Conservation (phyloP, 2,329 filamentous ascomycete genomes). For the Clonostachys chloroleuca region DNA sequence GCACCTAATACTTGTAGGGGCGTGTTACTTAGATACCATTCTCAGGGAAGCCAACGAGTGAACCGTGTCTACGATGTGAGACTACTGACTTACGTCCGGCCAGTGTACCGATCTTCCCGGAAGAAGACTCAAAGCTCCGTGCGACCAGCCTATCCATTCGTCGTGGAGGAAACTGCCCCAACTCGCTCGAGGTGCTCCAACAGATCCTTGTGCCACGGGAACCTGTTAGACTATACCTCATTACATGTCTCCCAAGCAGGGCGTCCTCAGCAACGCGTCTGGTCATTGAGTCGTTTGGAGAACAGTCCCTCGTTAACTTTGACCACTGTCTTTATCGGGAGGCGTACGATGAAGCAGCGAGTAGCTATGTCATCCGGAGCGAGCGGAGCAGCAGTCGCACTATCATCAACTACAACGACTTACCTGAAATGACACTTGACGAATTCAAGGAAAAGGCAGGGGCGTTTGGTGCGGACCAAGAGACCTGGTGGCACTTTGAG, state of each 20-base stretch:
- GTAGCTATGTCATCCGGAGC: slow-evolving; percentile 66
- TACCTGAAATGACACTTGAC: slow-evolving; percentile 60
- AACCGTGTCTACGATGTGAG: not conserved
- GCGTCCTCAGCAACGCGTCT: slow-evolving; percentile 43
- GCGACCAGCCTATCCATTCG: slow-evolving; percentile 54
- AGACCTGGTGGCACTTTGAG: slow-evolving; percentile 70
- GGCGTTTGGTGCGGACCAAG: slow-evolving; percentile 24
- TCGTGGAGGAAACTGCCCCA: slow-evolving; percentile 70
- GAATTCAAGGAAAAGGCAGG: slow-evolving; percentile 51
- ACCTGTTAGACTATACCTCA: slow-evolving; percentile 31
- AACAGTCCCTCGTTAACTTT: slow-evolving; percentile 37
- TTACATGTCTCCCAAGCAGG: slow-evolving; percentile 49
- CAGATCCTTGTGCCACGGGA: slow-evolving; percentile 44
- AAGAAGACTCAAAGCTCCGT: slow-evolving; percentile 69
- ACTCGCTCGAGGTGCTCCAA: slow-evolving; percentile 65
- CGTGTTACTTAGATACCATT: slow-evolving; percentile 69
- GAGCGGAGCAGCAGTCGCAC: slow-evolving; percentile 56
- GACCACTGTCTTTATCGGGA: slow-evolving; percentile 55
- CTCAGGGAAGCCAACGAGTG: slow-evolving; percentile 46
- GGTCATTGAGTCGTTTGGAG: slow-evolving; percentile 50
- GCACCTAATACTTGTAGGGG: slow-evolving; percentile 60
- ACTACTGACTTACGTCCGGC: slow-evolving; percentile 7
- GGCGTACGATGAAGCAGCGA: slow-evolving; percentile 51
- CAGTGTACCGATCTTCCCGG: slow-evolving; percentile 62
- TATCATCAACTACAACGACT: slow-evolving; percentile 64